Base-by-base conservation (phyloP, 495 filamentous ascomycete species). In the Parmelia sp. region DNA sequence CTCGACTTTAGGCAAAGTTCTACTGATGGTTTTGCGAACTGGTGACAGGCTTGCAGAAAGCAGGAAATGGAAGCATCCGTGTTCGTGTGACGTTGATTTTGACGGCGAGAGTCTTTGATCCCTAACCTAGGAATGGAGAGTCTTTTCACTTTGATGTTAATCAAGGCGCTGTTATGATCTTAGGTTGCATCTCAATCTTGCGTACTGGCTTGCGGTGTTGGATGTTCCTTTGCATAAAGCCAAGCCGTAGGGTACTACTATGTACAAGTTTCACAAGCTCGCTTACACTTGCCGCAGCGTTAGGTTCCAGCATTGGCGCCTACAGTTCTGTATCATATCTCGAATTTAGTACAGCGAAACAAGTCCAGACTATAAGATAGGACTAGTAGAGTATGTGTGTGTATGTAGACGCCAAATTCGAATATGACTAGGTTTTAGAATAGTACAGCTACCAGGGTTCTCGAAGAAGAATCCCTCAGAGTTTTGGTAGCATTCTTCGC, bases 31-130 rank as follows among this genome's bases (percentile, higher is more conserved):
- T 27, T 21, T 14, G 45, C 17, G n/a, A 45, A 31, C 23, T 31
- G 55, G 19, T 53, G 33, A 31, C 29, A 39, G 57, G 7, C 39
- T 49, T 51, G 33, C 19, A 23, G 55, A 19, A 64, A 42, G 37
- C 35, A 36, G 40, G 55, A 37, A 8, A 31, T 64, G 35, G 39
- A 53, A 44, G 62, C 62, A 64, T 64, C 45, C 62, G 62, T n/a
- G n/a, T 53, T 45, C 56, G 15, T 19, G 40, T 59, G 21, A 58
- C 19, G 1, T 35, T 36, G 5, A 12, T 17, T 47, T 53, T 12
- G 29, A 40, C 23, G 25, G 39, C 21, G 0, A 40, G 9, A 29
- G 33, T 40, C 8, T 3, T 33, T 19, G 21, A 35, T 25, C 36
- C 15, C 21, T 23, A 21, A 31, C 29, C 6, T 37, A 2, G 17